These are phyloP conservation scores for Conticribra weissflogii DNA, from an alignment of 108 stramenopile genomes.

Conservation along the genomic window DNA sequence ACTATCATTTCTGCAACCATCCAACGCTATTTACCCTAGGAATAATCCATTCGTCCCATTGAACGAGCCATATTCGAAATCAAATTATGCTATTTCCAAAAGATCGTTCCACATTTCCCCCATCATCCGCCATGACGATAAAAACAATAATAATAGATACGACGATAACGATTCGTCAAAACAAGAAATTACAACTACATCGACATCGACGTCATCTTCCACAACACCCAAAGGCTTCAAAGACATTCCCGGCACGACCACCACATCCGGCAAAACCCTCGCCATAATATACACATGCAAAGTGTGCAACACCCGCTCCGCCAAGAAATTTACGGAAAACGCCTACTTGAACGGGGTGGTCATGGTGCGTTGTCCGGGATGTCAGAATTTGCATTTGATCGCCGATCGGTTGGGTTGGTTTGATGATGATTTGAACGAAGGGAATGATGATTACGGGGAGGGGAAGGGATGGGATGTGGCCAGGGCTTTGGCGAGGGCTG, in stretches of 20 bases:
- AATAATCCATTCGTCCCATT: too few relatives aligned
- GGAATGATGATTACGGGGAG: conserved; percentile 50
- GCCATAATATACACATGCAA: conserved; percentile 92
- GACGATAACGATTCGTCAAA: too few relatives aligned
- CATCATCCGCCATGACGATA: too few relatives aligned
- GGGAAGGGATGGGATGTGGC: conserved; percentile 76
- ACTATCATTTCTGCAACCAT: too few relatives aligned
- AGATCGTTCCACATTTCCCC: background rate
- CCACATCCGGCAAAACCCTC: conserved; percentile 72
- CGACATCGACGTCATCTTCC: background rate
- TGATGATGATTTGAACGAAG: conserved; percentile 49
- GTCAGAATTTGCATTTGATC: conserved; percentile 93
- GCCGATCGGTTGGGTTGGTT: conserved; percentile 92
- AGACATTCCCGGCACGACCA: conserved; percentile 53
- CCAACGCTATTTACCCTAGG: too few relatives aligned
- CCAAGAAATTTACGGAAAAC: conserved; percentile 93
- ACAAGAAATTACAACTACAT: too few relatives aligned
- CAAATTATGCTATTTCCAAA: conserved; percentile 1
- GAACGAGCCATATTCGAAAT: too few relatives aligned
- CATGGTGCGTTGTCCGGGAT: conserved; percentile 92
- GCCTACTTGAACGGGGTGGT: conserved; percentile 95
- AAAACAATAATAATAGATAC: too few relatives aligned
- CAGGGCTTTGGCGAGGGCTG: conserved; percentile 54
- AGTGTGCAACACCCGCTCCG: conserved; percentile 95
- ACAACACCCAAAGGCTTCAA: conserved; percentile 25